Evolutionary conservation across 345 rosid species (phyloP).

Genomic region (Arabidopsis suecica): DNA sequence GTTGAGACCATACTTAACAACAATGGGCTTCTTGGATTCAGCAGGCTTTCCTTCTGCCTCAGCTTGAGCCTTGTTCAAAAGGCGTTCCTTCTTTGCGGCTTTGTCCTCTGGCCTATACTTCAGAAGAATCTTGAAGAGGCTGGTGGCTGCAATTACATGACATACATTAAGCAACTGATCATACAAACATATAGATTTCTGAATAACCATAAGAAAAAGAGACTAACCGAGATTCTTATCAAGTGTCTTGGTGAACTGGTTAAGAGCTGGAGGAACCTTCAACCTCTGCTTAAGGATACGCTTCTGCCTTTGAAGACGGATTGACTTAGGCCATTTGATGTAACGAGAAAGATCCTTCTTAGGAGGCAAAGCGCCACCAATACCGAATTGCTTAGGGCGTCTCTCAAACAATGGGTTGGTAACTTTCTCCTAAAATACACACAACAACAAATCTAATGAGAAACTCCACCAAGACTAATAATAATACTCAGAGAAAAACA

Average conservation of each 20-base stretch:
- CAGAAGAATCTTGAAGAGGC: conserved; percentile 60
- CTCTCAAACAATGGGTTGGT: conserved; percentile 79
- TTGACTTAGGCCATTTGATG: conserved; percentile 74
- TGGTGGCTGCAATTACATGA: conserved; percentile 52
- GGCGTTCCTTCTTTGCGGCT: conserved; percentile 71
- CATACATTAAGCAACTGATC: background rate
- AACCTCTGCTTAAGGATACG: conserved; percentile 80
- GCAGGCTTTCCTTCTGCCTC: conserved; percentile 66
- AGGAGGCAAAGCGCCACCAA: conserved; percentile 88
- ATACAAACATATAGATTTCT: background rate
- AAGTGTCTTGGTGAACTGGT: conserved; percentile 88
- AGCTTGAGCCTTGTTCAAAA: conserved; percentile 65
- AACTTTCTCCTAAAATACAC: conserved; percentile 60
- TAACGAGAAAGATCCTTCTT: conserved; percentile 80
- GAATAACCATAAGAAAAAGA: background rate
- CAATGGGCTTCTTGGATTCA: conserved; percentile 74
- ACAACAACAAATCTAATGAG: conserved; percentile 14
- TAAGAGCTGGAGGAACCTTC: conserved; percentile 88
- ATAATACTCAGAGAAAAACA: background rate
- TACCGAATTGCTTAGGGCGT: conserved; percentile 85
- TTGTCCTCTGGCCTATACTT: conserved; percentile 79
- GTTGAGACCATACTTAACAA: conserved; percentile 73
- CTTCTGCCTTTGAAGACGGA: conserved; percentile 77
- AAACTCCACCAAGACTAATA: background rate
- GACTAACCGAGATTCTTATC: conserved; percentile 77